Base-by-base conservation (phyloP, 495 filamentous ascomycete genomes). In the Aspergillus coremiiformis region DNA sequence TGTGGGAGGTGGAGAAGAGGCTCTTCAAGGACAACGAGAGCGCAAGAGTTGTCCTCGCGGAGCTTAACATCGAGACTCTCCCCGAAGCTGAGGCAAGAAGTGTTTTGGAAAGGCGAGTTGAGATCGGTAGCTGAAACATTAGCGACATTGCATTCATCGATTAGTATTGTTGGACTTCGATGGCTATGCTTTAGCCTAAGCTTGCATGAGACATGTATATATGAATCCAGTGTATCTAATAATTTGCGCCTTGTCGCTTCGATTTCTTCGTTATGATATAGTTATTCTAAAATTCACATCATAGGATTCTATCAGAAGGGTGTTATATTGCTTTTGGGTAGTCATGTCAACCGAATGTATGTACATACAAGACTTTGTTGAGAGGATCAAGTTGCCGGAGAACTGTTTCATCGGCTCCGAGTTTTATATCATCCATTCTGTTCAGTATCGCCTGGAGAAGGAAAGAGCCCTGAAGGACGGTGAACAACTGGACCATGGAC, bases 1-100 rank as follows among this genome's bases (percentile, higher is more conserved):
- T 96, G 26, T 85, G 78, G 74, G 80, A 86, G 55, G 90, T 87
- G 3, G 88, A 84, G 56, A 81, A 83, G 60, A 76, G 81, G 52
- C 67, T 95, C 0, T 96, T 94, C 66, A 84, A 77, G 33, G 83
- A 85, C 55, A 92, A 92, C 49, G 76, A 85, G 47, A 85, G 85
- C 59, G 93, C 90, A 1, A 83, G 89, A 56, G 83, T 78, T 58
- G 78, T 84, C 15, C 68, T 98, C 32, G 79, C 82, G 49, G 76
- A 92, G 59, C 72, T 85, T 29, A 75, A 87, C 27, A 71, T 84
- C 44, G 80, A 80, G 27, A 59, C 62, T 21, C 63, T 98, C 57
- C 82, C 74, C 1, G 85, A 85, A 46, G 76, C 70, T 5, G 87
- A 94, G 56, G 92, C 89, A 7, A 81, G 92, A 56, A 76, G 77